Conservation (phyloP, 2,329 filamentous ascomycete species). For the Pseudogymnoascus sp. region DNA sequence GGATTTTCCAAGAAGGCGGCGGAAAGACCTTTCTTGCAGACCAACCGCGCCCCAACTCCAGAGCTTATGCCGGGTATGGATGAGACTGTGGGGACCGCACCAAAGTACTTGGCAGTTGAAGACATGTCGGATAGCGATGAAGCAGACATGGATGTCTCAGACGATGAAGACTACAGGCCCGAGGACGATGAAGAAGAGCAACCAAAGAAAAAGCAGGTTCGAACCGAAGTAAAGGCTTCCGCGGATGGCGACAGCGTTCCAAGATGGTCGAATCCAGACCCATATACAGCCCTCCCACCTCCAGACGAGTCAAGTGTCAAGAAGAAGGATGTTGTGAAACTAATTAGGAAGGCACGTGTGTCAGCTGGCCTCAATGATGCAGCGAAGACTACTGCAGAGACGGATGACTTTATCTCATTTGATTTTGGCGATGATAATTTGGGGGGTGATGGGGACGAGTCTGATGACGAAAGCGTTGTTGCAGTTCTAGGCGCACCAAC, state of each 20-base stretch:
- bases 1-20: conserved; percentile 25
- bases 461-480: conserved; percentile 22
- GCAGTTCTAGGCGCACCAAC: conserved; percentile 25
- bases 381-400: conserved; percentile 47
- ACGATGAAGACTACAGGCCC: conserved; percentile 33
- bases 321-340: conserved; percentile 78
- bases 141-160: conserved; percentile 55
- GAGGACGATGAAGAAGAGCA: conserved; percentile 32
- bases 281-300: conserved; percentile 81
- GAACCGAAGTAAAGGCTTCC: conserved; percentile 32
- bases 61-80: conserved; percentile 32
- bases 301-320: conserved; percentile 67
- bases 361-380: conserved; percentile 44
- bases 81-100: conserved; percentile 26
- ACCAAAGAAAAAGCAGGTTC: conserved; percentile 41
- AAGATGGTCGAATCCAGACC: conserved; percentile 94
- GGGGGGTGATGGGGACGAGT: conserved; percentile 32
- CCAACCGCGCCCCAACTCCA: conserved; percentile 32
- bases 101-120: conserved; percentile 50
- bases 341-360: conserved; percentile 84
- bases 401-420: conserved; percentile 86
- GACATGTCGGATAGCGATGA: conserved; percentile 59
- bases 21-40: conserved; percentile 30
- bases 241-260: conserved; percentile 46
- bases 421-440: conserved; percentile 55